Conservation (phyloP, 164 flowering plant species). For the Cinnamomum chago region DNA sequence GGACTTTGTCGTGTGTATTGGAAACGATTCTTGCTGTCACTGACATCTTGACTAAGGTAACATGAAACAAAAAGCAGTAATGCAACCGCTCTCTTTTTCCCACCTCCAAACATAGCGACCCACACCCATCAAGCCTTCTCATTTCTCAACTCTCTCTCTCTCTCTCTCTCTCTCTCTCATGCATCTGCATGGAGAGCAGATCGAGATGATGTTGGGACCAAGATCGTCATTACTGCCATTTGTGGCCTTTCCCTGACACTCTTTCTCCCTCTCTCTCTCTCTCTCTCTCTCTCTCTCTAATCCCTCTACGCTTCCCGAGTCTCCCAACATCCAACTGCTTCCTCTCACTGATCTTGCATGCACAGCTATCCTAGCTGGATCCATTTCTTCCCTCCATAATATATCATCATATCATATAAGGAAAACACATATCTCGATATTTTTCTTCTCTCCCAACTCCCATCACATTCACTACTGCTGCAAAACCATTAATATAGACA, state of each 20-base stretch:
- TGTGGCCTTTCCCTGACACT: background rate
- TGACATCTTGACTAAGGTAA: too few species aligned
- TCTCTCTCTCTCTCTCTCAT: background rate
- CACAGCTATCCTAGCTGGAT: background rate
- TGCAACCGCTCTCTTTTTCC: constrained; percentile 51
- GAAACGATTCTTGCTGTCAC: too few species aligned
- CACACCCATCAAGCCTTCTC: constrained; percentile 10
- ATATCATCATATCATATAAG: background rate
- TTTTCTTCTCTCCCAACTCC: background rate
- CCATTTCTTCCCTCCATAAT: background rate
- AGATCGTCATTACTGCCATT: background rate
- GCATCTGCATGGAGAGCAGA: background rate
- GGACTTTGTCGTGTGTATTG: too few species aligned
- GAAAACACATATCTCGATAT: background rate
- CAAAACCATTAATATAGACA: background rate
- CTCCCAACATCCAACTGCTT: background rate
- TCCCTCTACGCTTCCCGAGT: background rate
- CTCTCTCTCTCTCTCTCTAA: background rate
- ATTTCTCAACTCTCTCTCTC: background rate
- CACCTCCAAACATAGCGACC: constrained; percentile 17
- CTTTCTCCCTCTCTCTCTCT: background rate
- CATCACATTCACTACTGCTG: too few species aligned
- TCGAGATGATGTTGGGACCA: background rate
- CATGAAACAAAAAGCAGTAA: constrained; percentile 20
- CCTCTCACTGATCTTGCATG: background rate